Evolutionary conservation across 1,284 basidiomycete genomes (phyloP).

Genomic region (Bondarzewia mesenterica): DNA sequence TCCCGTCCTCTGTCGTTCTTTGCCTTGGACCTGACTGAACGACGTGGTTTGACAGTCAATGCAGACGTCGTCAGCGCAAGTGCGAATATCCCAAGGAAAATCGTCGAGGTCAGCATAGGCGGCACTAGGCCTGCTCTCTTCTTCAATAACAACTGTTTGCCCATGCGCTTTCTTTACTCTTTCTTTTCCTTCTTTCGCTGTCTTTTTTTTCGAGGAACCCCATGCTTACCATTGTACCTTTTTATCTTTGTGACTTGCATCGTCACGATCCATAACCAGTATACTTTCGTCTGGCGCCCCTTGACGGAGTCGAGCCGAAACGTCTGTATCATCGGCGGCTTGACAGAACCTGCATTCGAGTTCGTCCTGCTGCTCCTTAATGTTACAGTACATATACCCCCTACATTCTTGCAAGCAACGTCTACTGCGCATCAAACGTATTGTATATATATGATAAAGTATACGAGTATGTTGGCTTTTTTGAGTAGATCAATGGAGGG

Average conservation of each 20-base stretch:
- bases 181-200: neutral
- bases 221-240: too few relatives aligned
- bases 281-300: neutral
- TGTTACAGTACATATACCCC: too few relatives aligned
- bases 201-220: neutral
- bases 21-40: constrained; percentile 1
- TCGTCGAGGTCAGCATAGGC: constrained; percentile 43
- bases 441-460: neutral
- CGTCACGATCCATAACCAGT: neutral
- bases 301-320: neutral
- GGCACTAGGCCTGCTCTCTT: constrained; percentile 10
- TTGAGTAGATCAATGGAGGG: neutral
- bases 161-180: neutral
- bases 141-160: neutral
- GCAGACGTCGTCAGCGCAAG: constrained; percentile 34
- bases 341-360: too few relatives aligned
- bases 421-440: neutral
- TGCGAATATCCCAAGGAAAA: constrained; percentile 47
- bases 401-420: too few relatives aligned
- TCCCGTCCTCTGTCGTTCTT: neutral
- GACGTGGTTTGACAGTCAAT: constrained; percentile 30
- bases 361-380: neutral
- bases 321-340: neutral
- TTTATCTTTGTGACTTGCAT: too few relatives aligned
- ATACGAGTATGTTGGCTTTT: neutral